Evolutionary conservation across 1,284 basidiomycete genomes (phyloP), one percentile per base, ranked within the genome.

Genomic region (Pyrrhoderma lamaoense): DNA sequence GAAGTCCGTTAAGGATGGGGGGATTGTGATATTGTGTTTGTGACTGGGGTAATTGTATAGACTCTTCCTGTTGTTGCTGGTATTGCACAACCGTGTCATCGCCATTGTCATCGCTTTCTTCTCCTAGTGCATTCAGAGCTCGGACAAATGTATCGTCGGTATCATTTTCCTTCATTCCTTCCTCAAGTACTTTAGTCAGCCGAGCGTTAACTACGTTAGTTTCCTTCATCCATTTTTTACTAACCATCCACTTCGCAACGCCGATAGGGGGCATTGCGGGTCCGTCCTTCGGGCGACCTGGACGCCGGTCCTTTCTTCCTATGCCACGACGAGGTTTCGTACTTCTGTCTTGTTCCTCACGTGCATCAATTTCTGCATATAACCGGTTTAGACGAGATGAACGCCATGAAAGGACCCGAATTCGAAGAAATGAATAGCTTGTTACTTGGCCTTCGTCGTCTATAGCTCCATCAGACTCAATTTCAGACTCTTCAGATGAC

Each of bases 401-500:
- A 18, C 54, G 45, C 54, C 54, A 55, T 18, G 54, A 40, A 23
- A 52, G 46, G 38, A 44, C 47, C 3, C 54, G 54, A 21, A 51
- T 49, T 13, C 42, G 39, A 16, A 55, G 44, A 34, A 51, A n/a
- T 19, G 35, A 45, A 8, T 18, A 8, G 18, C 13, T 31, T 3
- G 22, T 25, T 22, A 19, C 19, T 8, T 45, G 35, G 3, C 27
- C 52, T 19, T 49, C 39, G 16, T 45, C 39, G 44, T 52, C 64
- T 45, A 70, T 70, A 3, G 76, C 75, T 1, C 61, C 65, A 43
- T 81, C 80, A 48, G 76, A 75, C 36, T 75, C 67, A 21, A 65
- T 64, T 44, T 80, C 82, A 13, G 85, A 87, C 61, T 87, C 84
- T 57, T 87, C 84, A 25, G 80, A 83, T 14, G 85, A 87, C 80